Evolutionary conservation across 1,139 yeast genomes (phyloP), one percentile per base, ranked within the genome.

Genomic region (Suhomyces anneliseae): DNA sequence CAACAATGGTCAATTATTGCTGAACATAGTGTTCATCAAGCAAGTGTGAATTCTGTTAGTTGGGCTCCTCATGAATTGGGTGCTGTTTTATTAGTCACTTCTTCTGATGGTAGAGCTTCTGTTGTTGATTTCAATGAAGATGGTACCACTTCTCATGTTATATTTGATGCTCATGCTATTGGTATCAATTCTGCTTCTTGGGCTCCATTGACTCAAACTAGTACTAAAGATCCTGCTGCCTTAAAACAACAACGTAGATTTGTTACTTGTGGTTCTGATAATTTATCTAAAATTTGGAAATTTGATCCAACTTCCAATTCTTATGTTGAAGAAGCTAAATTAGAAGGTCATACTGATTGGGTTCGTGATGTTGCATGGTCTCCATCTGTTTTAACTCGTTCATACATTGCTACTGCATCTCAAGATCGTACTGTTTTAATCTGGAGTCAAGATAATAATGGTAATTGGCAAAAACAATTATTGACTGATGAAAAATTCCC

Each of bases 11-110:
- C 87, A 32, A 85, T 84, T 58, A 88, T 93, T 58, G 89, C 95
- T 12, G 92, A 87, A 60, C 96, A 90, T 66, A 79, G 85, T 10
- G 88, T 83, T 34, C 99, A 93, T 69, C 89, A 85, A 58, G 98
- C 97, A 19, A 87, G 96, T 46, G 98, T 93, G 26, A 93, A 93
- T 69, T 86, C 96, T 39, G 95, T 93, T 33, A 79, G 87, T 49
- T 93, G 99, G 99, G 97, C 97, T 6, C 99, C 99, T 27, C 96
- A 90, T 61, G 98, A 93, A 68, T 85, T 88, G 59, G 98, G 98
- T 10, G 97, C 98, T 2, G 81, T 90, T 44, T 78, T 95, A 57
- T 75, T 93, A 56, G 90, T 96, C 58, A 86, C 97, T 2, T 90
- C 97, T 3, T 86, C 96, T 12, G 99, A 93, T 65, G 99, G 99